Percentiles rank a stretch among this genome's conserved stretches.
These are phyloP conservation scores for Achaetomiella virescens DNA, from an alignment of 495 filamentous ascomycete species.

Conservation along the genomic window DNA sequence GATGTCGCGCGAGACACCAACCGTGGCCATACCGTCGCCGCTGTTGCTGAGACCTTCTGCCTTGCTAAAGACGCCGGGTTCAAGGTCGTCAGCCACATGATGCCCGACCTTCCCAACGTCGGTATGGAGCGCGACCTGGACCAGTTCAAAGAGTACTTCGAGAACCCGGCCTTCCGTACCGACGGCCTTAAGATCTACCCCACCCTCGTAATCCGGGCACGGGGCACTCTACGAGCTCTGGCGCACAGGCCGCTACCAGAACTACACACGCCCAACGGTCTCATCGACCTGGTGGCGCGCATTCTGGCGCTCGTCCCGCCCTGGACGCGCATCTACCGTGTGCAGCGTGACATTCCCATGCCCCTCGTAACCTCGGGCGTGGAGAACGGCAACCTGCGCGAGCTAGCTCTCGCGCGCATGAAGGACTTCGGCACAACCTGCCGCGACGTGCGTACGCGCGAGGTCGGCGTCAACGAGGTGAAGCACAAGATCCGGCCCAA, in stretches of 20 bases:
- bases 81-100: slow-evolving; percentile 99
- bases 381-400: slow-evolving; percentile 94
- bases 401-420: slow-evolving; percentile 89
- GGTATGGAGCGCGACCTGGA: slow-evolving; percentile 96
- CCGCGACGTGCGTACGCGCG: slow-evolving; percentile 93
- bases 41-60: slow-evolving; percentile 91
- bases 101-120: slow-evolving; percentile 97
- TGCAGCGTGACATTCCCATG: slow-evolving; percentile 98
- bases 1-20: slow-evolving; percentile 98
- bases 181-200: slow-evolving; percentile 98
- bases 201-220: slow-evolving; percentile 96
- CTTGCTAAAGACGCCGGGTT: slow-evolving; percentile 95
- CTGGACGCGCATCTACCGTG: slow-evolving; percentile 97
- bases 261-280: slow-evolving; percentile 95
- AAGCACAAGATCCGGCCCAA: slow-evolving; percentile 96
- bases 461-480: slow-evolving; percentile 97
- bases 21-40: slow-evolving; percentile 89
- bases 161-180: slow-evolving; percentile 93
- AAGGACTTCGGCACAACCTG: slow-evolving; percentile 98
- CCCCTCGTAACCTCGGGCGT: slow-evolving; percentile 93
- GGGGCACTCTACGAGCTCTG: slow-evolving; percentile 94
- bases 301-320: slow-evolving; percentile 92
- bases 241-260: slow-evolving; percentile 94
- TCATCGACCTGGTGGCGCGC: slow-evolving; percentile 90
- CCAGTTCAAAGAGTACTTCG: slow-evolving; percentile 96